Base-by-base conservation (phyloP, 2,329 filamentous ascomycete species). In the Plenodomus lindquistii region DNA sequence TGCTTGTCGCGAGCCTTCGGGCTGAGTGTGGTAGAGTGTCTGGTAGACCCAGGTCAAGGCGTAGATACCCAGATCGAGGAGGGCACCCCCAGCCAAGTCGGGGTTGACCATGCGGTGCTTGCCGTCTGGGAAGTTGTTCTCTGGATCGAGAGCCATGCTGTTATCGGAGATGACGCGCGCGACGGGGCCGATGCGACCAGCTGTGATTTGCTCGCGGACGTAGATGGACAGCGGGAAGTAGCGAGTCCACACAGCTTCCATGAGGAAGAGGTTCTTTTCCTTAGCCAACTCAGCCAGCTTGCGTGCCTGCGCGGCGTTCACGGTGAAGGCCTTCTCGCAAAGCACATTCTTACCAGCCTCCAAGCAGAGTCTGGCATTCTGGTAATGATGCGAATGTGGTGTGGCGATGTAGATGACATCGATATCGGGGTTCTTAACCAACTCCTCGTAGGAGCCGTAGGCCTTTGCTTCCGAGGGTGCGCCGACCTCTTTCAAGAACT, bases 371-470 rank as follows among this genome's bases (percentile, higher is more conserved):
- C 91, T 89, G 55, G 85, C 83, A 74, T 96, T 93, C 72, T 95
- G 90, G 77, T 92, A 96, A 77, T 96, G 91, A 72, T 96, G 91
- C 62, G 88, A 92, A 76, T 96, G 91, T 15, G 91, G 91, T 3
- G 91, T 96, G 19, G 90, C 91, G 46, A 96, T 84, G 73, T 96
- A 96, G 74, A 96, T 75, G 61, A 95, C 89, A 71, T 96, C 89
- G 58, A 96, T 82, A 62, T 89, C 82, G 6, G 86, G 77, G 69
- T 96, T 89, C 42, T 82, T 81, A 20, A 93, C 90, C 21, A 96
- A 82, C 69, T 91, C 88, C 53, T 85, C 81, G 73, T 96, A 96
- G 10, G 86, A 89, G 50, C 87, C 89, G 68, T 96, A 95, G 9
- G 86, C 81, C 61, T 83, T 83, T 48, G 87, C 86, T 7, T 83